A percentile compares a stretch with the other conserved stretches of the same genome.
Evolutionary conservation across 164 flowering plant species (phyloP).

Genomic region (grape (Vitis vinifera)): DNA sequence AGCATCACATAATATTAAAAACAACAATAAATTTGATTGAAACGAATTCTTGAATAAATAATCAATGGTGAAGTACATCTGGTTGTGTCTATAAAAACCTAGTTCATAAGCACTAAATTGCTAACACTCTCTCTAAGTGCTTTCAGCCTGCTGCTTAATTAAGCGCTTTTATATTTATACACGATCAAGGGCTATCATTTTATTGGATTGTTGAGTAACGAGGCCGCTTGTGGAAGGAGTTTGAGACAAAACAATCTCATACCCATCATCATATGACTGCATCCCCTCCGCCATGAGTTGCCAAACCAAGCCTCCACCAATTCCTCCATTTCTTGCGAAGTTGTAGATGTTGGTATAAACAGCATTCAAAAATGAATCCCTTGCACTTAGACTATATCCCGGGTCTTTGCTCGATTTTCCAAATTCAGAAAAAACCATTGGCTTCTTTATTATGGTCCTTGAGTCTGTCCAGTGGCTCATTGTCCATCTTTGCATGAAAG

Average conservation of each 20-base stretch:
- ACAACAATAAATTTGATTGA: no score
- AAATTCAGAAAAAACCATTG: constrained; percentile 10
- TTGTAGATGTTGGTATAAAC: not conserved
- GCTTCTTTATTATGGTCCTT: constrained; percentile 15
- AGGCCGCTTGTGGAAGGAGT: not conserved
- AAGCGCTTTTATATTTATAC: no score
- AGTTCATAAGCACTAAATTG: no score
- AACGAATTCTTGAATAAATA: no score
- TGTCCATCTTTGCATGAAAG: constrained; percentile 18
- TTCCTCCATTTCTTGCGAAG: not conserved
- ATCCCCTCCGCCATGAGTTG: not conserved
- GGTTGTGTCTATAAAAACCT: no score
- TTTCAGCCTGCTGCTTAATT: no score
- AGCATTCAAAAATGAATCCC: no score
- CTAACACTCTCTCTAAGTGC: no score
- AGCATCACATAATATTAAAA: no score
- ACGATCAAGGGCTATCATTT: no score
- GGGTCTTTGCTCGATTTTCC: not conserved
- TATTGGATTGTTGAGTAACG: not conserved
- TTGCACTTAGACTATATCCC: no score
- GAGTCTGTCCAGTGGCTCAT: constrained; percentile 8
- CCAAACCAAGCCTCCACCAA: not conserved
- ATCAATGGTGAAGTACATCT: no score
- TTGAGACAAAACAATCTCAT: not conserved
- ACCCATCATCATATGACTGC: not conserved